phyloP scores from a whole-genome alignment of 148 eudicot genomes.

The Dysphania ambrosioides region DNA sequence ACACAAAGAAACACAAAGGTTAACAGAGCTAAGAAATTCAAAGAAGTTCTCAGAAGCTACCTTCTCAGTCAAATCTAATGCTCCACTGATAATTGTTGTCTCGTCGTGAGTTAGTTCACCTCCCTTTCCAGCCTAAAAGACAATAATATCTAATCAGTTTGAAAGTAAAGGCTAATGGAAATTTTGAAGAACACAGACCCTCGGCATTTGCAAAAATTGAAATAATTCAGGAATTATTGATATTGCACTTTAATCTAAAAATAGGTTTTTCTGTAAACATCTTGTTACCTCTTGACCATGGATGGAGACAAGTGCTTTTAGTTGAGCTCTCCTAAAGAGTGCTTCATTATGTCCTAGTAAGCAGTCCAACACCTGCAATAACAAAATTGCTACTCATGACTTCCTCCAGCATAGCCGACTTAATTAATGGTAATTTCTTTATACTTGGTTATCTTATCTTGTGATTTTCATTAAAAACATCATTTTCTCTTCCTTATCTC shows the following conservation, averaged over 20 bases:
- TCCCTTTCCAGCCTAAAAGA: constrained; percentile 79
- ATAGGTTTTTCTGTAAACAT: neutral
- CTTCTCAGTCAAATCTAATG: constrained; percentile 70
- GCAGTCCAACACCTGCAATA: constrained; percentile 69
- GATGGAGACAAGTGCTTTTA: constrained; percentile 88
- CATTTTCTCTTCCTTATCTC: no score
- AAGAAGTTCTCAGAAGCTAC: constrained; percentile 21
- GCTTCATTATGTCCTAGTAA: constrained; percentile 78
- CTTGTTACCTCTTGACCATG: constrained; percentile 70
- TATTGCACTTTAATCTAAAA: neutral
- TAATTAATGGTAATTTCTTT: no score
- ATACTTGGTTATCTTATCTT: no score
- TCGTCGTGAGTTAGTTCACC: constrained; percentile 98
- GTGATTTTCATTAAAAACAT: no score
- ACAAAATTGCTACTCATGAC: constrained; percentile 10
- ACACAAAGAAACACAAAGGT: neutral
- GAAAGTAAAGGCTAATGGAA: neutral
- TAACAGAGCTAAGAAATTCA: neutral
- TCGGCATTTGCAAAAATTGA: neutral
- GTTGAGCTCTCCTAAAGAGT: constrained; percentile 82
- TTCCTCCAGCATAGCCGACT: no score
- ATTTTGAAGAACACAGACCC: neutral
- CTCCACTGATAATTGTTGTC: constrained; percentile 96
- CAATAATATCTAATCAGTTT: neutral
- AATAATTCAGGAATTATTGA: neutral